Conservation (phyloP, 306 rosid genomes). For the Sicyos edulis region DNA sequence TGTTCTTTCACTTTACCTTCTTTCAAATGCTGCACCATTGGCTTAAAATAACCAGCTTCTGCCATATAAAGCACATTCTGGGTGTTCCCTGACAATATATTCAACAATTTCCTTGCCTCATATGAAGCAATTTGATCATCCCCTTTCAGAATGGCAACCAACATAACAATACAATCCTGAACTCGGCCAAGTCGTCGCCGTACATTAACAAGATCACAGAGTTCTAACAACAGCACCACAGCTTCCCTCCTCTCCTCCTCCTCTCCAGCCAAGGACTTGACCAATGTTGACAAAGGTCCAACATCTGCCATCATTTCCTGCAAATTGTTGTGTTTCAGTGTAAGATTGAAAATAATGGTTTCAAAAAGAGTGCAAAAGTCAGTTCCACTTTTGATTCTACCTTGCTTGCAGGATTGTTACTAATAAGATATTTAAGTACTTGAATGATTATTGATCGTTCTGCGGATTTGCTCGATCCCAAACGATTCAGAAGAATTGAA, state of each 20-base stretch:
- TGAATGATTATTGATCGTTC: slow-evolving; percentile 43
- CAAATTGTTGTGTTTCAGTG: not conserved
- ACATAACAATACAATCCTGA: slow-evolving; percentile 81
- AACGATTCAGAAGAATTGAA: slow-evolving; percentile 54
- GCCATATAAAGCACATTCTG: slow-evolving; percentile 96
- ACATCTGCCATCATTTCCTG: slow-evolving; percentile 78
- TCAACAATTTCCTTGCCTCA: slow-evolving; percentile 59
- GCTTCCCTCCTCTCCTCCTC: slow-evolving; percentile 78
- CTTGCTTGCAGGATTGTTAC: slow-evolving; percentile 45
- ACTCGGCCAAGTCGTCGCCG: slow-evolving; percentile 68
- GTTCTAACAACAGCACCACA: slow-evolving; percentile 61
- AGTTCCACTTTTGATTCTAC: slow-evolving; percentile 28
- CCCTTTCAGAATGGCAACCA: slow-evolving; percentile 67
- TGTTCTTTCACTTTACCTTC: slow-evolving; percentile 44
- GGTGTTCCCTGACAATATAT: slow-evolving; percentile 57
- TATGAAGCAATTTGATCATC: slow-evolving; percentile 61
- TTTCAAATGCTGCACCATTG: slow-evolving; percentile 62
- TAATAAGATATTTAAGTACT: slow-evolving; percentile 49
- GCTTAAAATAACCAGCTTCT: slow-evolving; percentile 83
- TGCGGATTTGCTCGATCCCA: slow-evolving; percentile 44
- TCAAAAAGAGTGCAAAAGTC: not conserved
- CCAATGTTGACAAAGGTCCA: slow-evolving; percentile 53
- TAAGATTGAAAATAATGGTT: not conserved
- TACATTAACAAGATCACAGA: slow-evolving; percentile 53
- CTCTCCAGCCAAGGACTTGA: slow-evolving; percentile 65